A percentile compares a stretch with the other conserved stretches of the same genome.
phyloP scores from a whole-genome alignment of 495 filamentous ascomycete species.

The Wilcoxina mikolae region DNA sequence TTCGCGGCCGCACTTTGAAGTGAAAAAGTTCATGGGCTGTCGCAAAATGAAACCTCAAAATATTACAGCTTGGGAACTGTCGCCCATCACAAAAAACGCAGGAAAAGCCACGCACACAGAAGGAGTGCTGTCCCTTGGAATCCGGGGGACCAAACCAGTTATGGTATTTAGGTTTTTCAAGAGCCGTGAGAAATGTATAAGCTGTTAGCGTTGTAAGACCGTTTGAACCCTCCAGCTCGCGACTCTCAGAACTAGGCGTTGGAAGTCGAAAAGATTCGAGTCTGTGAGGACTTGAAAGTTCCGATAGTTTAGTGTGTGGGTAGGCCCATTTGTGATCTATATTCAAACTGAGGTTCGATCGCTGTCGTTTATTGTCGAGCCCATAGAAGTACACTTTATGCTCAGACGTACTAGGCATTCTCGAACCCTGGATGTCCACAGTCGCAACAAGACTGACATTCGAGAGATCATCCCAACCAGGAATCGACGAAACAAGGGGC shows the following conservation, averaged over 20 bases:
- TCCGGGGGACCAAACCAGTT: conserved; percentile 13
- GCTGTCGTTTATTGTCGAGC: background rate
- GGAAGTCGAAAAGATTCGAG: background rate
- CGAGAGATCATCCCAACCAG: conserved; percentile 14
- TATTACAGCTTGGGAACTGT: conserved; percentile 15
- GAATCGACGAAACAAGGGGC: conserved; percentile 8
- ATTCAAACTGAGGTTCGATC: no score
- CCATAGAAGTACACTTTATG: background rate
- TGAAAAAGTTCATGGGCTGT: conserved; percentile 22
- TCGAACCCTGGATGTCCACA: conserved; percentile 11
- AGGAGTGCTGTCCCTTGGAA: conserved; percentile 18
- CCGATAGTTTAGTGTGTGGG: no score
- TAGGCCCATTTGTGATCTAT: no score
- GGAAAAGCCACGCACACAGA: conserved; percentile 17
- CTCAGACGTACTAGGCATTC: background rate
- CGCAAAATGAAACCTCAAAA: conserved; percentile 24
- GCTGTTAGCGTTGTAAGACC: background rate
- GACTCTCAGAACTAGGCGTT: background rate
- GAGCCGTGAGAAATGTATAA: conserved; percentile 16
- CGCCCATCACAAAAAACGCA: conserved; percentile 25
- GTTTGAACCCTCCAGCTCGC: background rate
- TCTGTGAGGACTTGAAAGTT: background rate
- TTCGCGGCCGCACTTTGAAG: conserved; percentile 19
- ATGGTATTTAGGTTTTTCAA: conserved; percentile 20
- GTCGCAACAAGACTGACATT: conserved; percentile 10